Evolutionary conservation across 768 basidiomycete genomes (phyloP).

Genomic region (Psilocybe sp.): DNA sequence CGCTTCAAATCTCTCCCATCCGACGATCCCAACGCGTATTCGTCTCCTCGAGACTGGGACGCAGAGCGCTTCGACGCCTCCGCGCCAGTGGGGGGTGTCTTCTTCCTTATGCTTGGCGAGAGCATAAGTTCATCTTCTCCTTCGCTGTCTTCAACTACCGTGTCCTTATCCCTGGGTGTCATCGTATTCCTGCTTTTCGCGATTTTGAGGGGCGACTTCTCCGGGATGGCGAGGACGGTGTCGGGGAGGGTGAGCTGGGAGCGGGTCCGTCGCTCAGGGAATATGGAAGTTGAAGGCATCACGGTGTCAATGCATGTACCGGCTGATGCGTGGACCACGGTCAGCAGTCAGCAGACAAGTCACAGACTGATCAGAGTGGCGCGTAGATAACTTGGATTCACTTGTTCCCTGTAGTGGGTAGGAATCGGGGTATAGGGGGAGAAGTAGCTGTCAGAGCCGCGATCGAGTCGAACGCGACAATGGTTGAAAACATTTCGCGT

Average conservation of each 20-base stretch:
- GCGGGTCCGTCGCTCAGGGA: conserved; percentile 41
- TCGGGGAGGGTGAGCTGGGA: conserved; percentile 51
- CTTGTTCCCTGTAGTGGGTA: neutral
- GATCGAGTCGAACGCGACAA: conserved; percentile 11
- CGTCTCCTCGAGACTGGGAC: conserved; percentile 32
- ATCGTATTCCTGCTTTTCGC: conserved; percentile 35
- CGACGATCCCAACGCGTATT: conserved; percentile 21
- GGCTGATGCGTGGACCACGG: conserved; percentile 1
- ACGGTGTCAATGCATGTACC: conserved; percentile 2
- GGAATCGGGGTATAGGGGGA: neutral
- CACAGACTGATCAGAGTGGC: neutral
- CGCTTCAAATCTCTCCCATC: conserved; percentile 34
- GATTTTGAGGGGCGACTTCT: conserved; percentile 51
- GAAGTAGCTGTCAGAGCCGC: neutral
- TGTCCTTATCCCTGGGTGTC: conserved; percentile 10
- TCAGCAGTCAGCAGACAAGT: neutral
- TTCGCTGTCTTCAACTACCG: conserved; percentile 17
- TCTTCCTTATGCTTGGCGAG: conserved; percentile 33
- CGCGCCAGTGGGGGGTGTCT: conserved; percentile 10
- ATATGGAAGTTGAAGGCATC: conserved; percentile 24
- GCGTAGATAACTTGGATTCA: neutral
- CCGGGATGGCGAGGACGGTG: conserved; percentile 41
- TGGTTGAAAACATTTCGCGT: conserved; percentile 28
- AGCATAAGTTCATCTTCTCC: conserved; percentile 48
- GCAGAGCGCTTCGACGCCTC: conserved; percentile 36